phyloP scores from a whole-genome alignment of 352 stramenopile species.

The Globisporangium viniferum region DNA sequence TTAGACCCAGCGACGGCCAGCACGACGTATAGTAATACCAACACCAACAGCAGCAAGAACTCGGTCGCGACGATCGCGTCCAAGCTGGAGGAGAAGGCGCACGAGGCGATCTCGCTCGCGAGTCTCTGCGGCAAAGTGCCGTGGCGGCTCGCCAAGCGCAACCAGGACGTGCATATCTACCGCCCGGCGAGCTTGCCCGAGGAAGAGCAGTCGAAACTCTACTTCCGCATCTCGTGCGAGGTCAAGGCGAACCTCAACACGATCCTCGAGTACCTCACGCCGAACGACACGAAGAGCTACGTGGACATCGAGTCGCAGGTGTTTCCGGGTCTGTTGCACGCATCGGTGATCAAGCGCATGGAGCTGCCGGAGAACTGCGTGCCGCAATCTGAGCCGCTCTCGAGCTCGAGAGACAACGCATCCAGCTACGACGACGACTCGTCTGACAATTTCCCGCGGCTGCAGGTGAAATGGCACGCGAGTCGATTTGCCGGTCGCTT shows the following conservation, averaged over 20 bases:
- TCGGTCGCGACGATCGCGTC: conserved; percentile 44
- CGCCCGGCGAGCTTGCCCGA: conserved; percentile 37
- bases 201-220: conserved; percentile 59
- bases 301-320: conserved; percentile 80
- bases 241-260: conserved; percentile 74
- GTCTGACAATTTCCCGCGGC: conserved; percentile 49
- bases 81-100: conserved; percentile 70
- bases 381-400: conserved; percentile 18
- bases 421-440: conserved; percentile 44
- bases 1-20: not conserved
- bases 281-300: conserved; percentile 67
- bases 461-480: conserved; percentile 86
- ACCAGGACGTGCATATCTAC: conserved; percentile 82
- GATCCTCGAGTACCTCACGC: conserved; percentile 80
- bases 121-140: conserved; percentile 55
- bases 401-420: conserved; percentile 35
- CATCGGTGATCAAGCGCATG: conserved; percentile 78
- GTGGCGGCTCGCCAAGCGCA: conserved; percentile 72
- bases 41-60: conserved; percentile 29
- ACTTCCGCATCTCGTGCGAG: conserved; percentile 82
- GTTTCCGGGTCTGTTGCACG: conserved; percentile 75
- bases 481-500: conserved; percentile 78
- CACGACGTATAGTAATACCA: conserved; percentile 17
- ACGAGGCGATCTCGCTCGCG: conserved; percentile 58
- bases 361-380: conserved; percentile 38